Conservation (phyloP, 108 stramenopile genomes). For the Nitzschia palea region DNA sequence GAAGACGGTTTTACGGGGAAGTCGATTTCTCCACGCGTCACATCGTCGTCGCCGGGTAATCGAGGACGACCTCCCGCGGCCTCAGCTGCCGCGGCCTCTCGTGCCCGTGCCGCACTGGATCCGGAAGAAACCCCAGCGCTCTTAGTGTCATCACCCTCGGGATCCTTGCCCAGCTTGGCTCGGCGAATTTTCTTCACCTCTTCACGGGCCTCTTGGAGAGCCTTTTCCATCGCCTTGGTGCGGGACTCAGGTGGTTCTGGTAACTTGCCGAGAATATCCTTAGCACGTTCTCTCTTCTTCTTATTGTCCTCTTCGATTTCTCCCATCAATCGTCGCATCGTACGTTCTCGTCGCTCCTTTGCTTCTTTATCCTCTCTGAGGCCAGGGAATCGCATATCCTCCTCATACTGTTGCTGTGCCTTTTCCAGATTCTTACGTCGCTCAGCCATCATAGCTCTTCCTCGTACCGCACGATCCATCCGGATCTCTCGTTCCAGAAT, state of each 20-base stretch:
- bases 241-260: constrained; percentile 55
- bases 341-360: constrained; percentile 57
- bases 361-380: constrained; percentile 56
- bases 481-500: constrained; percentile 51
- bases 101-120: constrained; percentile 60
- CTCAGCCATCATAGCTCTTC: constrained; percentile 62
- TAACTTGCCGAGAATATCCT: constrained; percentile 58
- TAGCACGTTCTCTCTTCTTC: constrained; percentile 48
- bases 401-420: constrained; percentile 51
- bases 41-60: constrained; percentile 76
- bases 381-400: constrained; percentile 56
- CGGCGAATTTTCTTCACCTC: constrained; percentile 56
- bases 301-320: constrained; percentile 62
- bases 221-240: constrained; percentile 55
- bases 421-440: constrained; percentile 50
- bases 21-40: constrained; percentile 69
- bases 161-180: constrained; percentile 38
- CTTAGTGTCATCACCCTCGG: constrained; percentile 21
- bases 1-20: constrained; percentile 53
- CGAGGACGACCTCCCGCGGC: constrained; percentile 75
- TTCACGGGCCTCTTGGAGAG: constrained; percentile 59
- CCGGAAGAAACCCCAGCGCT: constrained; percentile 22
- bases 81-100: constrained; percentile 67
- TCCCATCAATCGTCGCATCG: constrained; percentile 52
- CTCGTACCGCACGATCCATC: constrained; percentile 46